Evolutionary conservation across 108 stramenopile genomes (phyloP).

Genomic region (Mediolabrus comicus): DNA sequence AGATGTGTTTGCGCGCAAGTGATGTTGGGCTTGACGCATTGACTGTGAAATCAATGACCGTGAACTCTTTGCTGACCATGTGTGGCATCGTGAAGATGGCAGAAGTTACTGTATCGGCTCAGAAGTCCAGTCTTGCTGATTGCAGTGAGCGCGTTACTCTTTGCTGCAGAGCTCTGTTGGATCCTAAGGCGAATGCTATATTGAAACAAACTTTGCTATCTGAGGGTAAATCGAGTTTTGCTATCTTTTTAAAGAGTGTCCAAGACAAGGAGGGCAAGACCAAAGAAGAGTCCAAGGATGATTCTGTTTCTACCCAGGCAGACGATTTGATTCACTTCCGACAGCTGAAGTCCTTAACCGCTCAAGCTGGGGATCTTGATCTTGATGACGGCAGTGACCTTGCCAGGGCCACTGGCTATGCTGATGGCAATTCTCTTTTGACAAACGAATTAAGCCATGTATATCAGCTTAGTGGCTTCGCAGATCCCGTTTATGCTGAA

Average conservation of each 20-base stretch:
- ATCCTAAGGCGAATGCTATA: conserved; percentile 76
- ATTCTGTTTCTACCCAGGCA: conserved; percentile 65
- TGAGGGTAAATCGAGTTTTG: conserved; percentile 80
- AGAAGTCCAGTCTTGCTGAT: conserved; percentile 82
- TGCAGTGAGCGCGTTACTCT: conserved; percentile 91
- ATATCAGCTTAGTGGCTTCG: conserved; percentile 96
- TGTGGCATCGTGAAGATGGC: conserved; percentile 91
- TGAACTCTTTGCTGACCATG: conserved; percentile 70
- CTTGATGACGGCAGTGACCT: conserved; percentile 98
- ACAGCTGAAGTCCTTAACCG: conserved; percentile 89
- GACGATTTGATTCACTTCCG: conserved; percentile 99
- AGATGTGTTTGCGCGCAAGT: conserved; percentile 82
- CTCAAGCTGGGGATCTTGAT: conserved; percentile 91
- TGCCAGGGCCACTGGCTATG: conserved; percentile 90
- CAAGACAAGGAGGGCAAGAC: conserved; percentile 72
- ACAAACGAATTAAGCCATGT: conserved; percentile 85
- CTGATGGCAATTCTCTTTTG: conserved; percentile 58
- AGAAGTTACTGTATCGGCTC: conserved; percentile 69
- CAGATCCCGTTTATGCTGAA: conserved; percentile 99
- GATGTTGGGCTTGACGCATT: conserved; percentile 56
- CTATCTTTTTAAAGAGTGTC: conserved; percentile 64
- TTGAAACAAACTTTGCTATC: conserved; percentile 72
- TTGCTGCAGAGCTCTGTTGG: conserved; percentile 86
- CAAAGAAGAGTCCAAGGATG: conserved; percentile 59
- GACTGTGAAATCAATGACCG: conserved; percentile 71